phyloP scores from a whole-genome alignment of 2,329 filamentous ascomycete genomes.

The Ascochyta rabiei region DNA sequence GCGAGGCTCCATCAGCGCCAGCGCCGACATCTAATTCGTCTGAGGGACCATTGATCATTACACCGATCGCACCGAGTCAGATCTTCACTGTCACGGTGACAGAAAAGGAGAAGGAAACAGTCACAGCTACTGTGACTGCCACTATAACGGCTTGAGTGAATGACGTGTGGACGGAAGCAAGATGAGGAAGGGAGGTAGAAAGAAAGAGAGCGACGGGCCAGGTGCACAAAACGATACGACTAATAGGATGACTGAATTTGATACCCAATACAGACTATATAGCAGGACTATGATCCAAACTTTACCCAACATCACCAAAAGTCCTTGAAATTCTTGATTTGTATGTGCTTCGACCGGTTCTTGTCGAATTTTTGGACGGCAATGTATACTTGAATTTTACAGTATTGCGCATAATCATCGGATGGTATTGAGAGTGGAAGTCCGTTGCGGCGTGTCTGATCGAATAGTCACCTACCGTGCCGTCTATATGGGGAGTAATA shows the following conservation, averaged over 20 bases:
- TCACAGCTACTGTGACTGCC: constrained; percentile 35
- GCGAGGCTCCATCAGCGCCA: constrained; percentile 2
- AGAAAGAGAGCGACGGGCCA: neutral
- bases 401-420: too few relatives aligned
- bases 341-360: too few relatives aligned
- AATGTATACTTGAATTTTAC: too few relatives aligned
- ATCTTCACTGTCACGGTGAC: constrained; percentile 45
- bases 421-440: too few relatives aligned
- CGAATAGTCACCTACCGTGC: too few relatives aligned
- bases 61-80: constrained; percentile 40
- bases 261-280: constrained; percentile 17
- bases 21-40: constrained; percentile 21
- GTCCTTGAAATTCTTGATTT: too few relatives aligned
- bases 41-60: constrained; percentile 39
- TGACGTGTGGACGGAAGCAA: neutral
- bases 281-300: constrained; percentile 2
- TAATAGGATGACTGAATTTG: constrained; percentile 16
- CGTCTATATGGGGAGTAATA: too few relatives aligned
- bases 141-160: constrained; percentile 2
- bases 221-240: neutral
- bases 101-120: constrained; percentile 40
- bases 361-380: too few relatives aligned
- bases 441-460: too few relatives aligned
- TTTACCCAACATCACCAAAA: neutral
- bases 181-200: neutral